Conservation (phyloP, 176 grass and related monocot species). For the Oryza punctata region DNA sequence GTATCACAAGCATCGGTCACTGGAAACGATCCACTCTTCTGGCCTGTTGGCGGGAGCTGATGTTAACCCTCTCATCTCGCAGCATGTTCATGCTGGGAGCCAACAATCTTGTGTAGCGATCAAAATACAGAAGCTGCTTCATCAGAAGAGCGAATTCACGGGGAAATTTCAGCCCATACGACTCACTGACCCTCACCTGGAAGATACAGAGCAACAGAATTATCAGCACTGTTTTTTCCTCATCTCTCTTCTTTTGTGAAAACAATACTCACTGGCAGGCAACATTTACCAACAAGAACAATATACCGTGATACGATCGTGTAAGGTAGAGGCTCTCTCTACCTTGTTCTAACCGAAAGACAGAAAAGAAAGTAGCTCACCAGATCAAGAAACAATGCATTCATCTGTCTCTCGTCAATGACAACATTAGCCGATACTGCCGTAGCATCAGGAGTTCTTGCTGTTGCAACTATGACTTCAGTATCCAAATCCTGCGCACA, state of each 20-base stretch:
- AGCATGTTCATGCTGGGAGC: constrained; percentile 98
- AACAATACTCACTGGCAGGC: background rate
- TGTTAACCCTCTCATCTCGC: constrained; percentile 76
- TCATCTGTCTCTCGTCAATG: constrained; percentile 88
- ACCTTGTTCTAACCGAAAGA: background rate
- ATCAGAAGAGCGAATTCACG: constrained; percentile 91
- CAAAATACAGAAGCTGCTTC: constrained; percentile 96
- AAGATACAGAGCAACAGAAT: constrained; percentile 22
- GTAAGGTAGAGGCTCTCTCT: background rate
- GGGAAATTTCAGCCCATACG: constrained; percentile 89
- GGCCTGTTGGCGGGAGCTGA: constrained; percentile 57
- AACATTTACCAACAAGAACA: background rate
- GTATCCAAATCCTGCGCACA: constrained; percentile 78
- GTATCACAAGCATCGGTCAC: background rate
- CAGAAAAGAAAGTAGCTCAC: constrained; percentile 48
- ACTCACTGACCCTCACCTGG: constrained; percentile 97
- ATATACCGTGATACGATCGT: background rate
- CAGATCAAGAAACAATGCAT: constrained; percentile 96
- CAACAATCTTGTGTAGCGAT: constrained; percentile 85
- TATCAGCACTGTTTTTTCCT: constrained; percentile 23
- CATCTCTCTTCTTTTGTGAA: background rate
- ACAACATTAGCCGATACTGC: constrained; percentile 88
- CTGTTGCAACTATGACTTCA: constrained; percentile 82
- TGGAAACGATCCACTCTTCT: constrained; percentile 46
- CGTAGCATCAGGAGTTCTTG: constrained; percentile 66